Evolutionary conservation across 352 stramenopile species (phyloP).

Genomic region (Globisporangium rhizosaccharum): DNA sequence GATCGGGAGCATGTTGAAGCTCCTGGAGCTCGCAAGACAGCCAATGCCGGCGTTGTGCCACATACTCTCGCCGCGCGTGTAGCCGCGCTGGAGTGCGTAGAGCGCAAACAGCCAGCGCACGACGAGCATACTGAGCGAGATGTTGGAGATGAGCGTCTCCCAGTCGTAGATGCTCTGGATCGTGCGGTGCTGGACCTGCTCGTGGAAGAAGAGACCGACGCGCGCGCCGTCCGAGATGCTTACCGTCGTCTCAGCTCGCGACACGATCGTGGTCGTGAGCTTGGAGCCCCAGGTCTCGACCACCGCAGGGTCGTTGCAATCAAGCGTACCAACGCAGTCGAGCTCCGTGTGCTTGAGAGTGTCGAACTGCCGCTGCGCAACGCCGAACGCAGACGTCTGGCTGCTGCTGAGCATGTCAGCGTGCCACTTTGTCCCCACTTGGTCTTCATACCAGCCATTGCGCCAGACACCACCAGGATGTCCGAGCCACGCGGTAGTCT

Average conservation of each 20-base stretch:
- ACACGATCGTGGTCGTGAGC: conserved; percentile 7
- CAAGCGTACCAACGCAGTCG: conserved; percentile 16
- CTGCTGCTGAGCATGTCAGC: conserved; percentile 30
- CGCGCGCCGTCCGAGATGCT: conserved; percentile 27
- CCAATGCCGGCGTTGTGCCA: neutral
- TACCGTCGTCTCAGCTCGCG: conserved; percentile 6
- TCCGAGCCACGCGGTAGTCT: conserved; percentile 32
- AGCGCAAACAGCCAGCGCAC: conserved; percentile 8
- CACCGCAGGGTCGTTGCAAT: conserved; percentile 7
- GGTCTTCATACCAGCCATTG: conserved; percentile 40
- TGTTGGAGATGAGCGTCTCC: conserved; percentile 9
- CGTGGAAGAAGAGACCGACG: conserved; percentile 37
- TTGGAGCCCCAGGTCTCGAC: conserved; percentile 19
- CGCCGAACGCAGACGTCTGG: too few relatives aligned
- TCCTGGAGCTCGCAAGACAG: neutral
- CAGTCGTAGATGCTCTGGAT: neutral
- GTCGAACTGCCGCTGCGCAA: conserved; percentile 33
- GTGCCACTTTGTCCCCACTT: conserved; percentile 15
- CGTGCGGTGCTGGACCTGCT: conserved; percentile 3
- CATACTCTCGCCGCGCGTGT: too few relatives aligned
- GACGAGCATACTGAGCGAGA: neutral
- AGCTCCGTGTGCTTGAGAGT: conserved; percentile 21
- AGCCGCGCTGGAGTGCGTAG: neutral
- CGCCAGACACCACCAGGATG: conserved; percentile 20
- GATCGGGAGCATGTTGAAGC: conserved; percentile 12